Percentiles rank a stretch among this genome's conserved stretches.
These are phyloP conservation scores for Nakataea oryzae DNA, from an alignment of 2,329 filamentous ascomycete species.

Conservation along the genomic window DNA sequence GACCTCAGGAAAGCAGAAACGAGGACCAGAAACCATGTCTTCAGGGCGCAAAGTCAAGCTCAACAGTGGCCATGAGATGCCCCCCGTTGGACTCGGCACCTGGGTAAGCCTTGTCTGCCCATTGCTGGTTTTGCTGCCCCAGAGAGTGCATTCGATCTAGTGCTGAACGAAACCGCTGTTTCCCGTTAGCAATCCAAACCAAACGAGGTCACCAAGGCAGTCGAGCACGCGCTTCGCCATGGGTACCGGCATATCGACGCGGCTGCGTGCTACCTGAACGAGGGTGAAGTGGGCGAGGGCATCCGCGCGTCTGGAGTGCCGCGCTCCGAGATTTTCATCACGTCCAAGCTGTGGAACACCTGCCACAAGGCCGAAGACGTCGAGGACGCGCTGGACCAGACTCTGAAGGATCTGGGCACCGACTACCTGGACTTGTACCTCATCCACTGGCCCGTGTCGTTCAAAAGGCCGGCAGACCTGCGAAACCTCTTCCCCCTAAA, in stretches of 20 bases:
- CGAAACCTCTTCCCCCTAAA: conserved; percentile 36
- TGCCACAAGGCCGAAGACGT: conserved; percentile 53
- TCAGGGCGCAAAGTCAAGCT: conserved; percentile 1
- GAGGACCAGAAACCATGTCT: not conserved
- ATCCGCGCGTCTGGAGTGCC: conserved; percentile 6
- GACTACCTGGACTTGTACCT: conserved; percentile 44
- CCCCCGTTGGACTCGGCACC: not conserved
- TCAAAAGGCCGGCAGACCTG: not conserved
- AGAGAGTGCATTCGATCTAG: not conserved
- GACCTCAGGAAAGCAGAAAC: not conserved
- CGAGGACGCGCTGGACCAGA: conserved; percentile 35
- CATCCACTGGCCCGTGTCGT: conserved; percentile 27
- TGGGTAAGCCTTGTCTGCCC: not conserved
- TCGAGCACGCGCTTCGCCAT: conserved; percentile 31
- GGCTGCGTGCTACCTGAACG: conserved; percentile 25
- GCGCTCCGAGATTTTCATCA: conserved; percentile 26
- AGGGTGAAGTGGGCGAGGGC: conserved; percentile 9
- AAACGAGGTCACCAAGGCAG: conserved; percentile 34
- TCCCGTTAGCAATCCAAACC: conserved; percentile 15
- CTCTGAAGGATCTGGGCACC: conserved; percentile 35
- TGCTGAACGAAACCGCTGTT: not conserved
- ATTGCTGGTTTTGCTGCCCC: not conserved
- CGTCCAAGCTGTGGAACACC: conserved; percentile 57
- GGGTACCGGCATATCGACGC: conserved; percentile 28
- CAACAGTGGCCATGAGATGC: conserved; percentile 2